These are phyloP conservation scores for Termitomyces sp. DNA, from an alignment of 768 basidiomycete genomes.

Conservation along the genomic window DNA sequence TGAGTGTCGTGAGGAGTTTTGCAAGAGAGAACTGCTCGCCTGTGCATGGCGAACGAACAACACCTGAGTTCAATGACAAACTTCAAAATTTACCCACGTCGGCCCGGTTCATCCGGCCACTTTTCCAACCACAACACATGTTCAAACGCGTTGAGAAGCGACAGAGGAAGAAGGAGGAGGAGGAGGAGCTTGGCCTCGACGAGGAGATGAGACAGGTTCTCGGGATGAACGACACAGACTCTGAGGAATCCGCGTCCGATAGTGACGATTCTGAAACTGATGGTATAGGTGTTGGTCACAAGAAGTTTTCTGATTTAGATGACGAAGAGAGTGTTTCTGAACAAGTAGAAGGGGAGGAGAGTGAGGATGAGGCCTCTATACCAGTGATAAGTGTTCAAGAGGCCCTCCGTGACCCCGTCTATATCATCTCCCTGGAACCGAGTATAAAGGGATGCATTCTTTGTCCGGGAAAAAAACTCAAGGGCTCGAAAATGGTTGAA, in stretches of 20 bases:
- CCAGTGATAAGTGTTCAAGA: conserved; percentile 50
- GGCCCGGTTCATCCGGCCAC: conserved; percentile 14
- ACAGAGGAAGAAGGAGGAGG: conserved; percentile 52
- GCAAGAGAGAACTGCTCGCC: conserved; percentile 5
- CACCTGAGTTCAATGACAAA: background rate
- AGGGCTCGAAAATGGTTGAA: conserved; percentile 48
- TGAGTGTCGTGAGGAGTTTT: background rate
- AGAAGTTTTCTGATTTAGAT: conserved; percentile 17
- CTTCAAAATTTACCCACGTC: conserved; percentile 8
- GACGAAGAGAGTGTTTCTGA: conserved; percentile 13
- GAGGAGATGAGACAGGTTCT: conserved; percentile 48
- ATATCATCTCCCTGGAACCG: conserved; percentile 50
- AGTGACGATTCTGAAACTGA: conserved; percentile 37
- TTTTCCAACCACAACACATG: conserved; percentile 34
- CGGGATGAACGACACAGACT: conserved; percentile 71
- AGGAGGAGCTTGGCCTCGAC: conserved; percentile 56
- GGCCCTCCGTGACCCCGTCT: conserved; percentile 61
- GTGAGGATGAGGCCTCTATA: conserved; percentile 26
- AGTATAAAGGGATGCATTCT: conserved; percentile 56
- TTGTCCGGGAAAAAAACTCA: conserved; percentile 72
- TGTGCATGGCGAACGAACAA: conserved; percentile 5
- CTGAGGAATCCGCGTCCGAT: conserved; percentile 61
- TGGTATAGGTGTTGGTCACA: conserved; percentile 19
- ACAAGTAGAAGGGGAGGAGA: conserved; percentile 21
- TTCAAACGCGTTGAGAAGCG: conserved; percentile 78